Base-by-base conservation (phyloP, 208 protist species). In the Trypanosoma conorhini region DNA sequence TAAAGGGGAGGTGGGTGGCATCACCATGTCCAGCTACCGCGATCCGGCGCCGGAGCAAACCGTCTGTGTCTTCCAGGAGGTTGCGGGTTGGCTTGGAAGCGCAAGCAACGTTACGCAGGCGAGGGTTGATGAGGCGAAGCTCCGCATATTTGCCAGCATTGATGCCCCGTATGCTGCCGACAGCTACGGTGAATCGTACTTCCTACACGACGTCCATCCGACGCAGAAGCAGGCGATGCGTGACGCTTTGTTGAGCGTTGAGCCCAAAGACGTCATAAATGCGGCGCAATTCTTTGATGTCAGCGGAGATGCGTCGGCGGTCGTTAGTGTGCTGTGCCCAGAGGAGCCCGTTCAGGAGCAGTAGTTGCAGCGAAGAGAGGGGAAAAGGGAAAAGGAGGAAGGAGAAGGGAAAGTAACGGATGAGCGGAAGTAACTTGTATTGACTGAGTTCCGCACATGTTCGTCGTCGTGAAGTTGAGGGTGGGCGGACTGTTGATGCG, bases 141-240 rank as follows among this genome's bases (percentile, higher is more conserved):
- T 97, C 67, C 84, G 91, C 17, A 76, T 96, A 26, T 96, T 97
- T 78, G 72, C 88, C 13, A 77, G 74, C 15, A 84, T 96, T 73
- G 93, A 97, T 72, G 83, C 93, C 9, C 93, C 93, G 8, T 93
- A 95, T 66, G 83, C 88, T 12, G 84, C 87, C 3, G 89, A 97
- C 62, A 79, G 72, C 51, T 94, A 88, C 65, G 93, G 93, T 58
- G 83, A 92, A 67, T 80, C 80, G 15, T 88, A 86, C 76, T 96
- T 95, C 60, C 81, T 91, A 54, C 82, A 93, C 72, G 87, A 89
- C 58, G 69, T 93, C 12, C 69, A 62, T 13, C 83, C 87, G 58
- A 76, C 82, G 21, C 70, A 86, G 72, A 88, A 91, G 77, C 91
- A 96, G 67, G 62, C 50, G 24, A 89, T 96, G 87, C 86, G 91